Evolutionary conservation across 129 eudicot genomes (phyloP).

Genomic region (Tagetes erecta): DNA sequence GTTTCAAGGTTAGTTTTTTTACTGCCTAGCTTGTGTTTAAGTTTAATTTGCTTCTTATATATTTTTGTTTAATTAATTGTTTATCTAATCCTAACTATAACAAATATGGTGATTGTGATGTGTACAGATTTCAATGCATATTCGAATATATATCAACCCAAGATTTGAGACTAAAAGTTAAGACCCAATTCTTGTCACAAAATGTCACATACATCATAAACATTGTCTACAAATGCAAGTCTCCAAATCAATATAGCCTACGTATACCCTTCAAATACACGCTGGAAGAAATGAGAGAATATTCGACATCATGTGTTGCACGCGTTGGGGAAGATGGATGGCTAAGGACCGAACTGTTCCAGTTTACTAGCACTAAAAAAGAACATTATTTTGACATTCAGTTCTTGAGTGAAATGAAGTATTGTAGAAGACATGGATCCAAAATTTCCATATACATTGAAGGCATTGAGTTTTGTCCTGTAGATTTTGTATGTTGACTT

Average conservation of each 20-base stretch:
- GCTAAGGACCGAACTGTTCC: constrained; percentile 8
- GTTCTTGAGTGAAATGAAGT: background rate
- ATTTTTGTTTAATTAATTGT: background rate
- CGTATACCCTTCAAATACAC: background rate
- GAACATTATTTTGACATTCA: constrained; percentile 7
- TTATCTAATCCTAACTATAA: background rate
- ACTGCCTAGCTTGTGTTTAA: no score
- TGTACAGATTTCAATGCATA: background rate
- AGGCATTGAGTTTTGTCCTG: constrained; percentile 11
- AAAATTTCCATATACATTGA: background rate
- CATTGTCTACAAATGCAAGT: background rate
- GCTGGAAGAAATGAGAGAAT: background rate
- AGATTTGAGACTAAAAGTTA: background rate
- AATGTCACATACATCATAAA: constrained; percentile 11
- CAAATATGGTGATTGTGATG: background rate
- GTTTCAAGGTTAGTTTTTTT: background rate
- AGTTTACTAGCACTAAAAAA: background rate
- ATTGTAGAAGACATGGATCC: no score
- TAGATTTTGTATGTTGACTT: constrained; percentile 9
- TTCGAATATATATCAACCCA: background rate
- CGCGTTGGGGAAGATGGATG: background rate
- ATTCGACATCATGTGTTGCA: background rate
- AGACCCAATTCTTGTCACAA: constrained; percentile 3
- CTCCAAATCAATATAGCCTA: background rate
- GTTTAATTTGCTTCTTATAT: background rate